phyloP scores from a whole-genome alignment of 805 yeast species.

The Saccharomycopsis sp. region DNA sequence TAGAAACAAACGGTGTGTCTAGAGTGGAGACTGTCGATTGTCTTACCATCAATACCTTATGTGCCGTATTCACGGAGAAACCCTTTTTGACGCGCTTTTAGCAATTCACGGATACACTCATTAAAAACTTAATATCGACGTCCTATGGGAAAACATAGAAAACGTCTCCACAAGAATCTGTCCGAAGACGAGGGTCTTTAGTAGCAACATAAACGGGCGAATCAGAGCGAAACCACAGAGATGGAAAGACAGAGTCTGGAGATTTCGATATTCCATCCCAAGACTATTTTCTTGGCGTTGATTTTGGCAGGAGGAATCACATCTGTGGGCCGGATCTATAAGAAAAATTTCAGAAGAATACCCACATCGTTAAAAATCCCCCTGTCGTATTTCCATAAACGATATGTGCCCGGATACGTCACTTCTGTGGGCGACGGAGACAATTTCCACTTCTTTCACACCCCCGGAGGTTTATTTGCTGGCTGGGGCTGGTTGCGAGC shows the following conservation, averaged over 20 bases:
- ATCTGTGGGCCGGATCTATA: conserved; percentile 39
- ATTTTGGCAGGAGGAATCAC: conserved; percentile 34
- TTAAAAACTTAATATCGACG: not conserved
- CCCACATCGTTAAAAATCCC: conserved; percentile 49
- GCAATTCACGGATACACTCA: not conserved
- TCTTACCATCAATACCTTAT: not conserved
- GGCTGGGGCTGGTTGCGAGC: conserved; percentile 93
- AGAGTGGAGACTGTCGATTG: too few species aligned
- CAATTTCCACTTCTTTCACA: conserved; percentile 84
- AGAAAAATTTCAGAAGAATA: conserved; percentile 42
- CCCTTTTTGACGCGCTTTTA: not conserved
- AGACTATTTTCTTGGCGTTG: conserved; percentile 27
- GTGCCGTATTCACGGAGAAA: not conserved
- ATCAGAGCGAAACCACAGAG: not conserved
- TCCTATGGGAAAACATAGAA: not conserved
- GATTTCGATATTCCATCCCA: conserved; percentile 21
- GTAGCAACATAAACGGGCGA: too few species aligned
- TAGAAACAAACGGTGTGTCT: too few species aligned
- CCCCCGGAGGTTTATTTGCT: conserved; percentile 80
- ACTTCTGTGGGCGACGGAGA: conserved; percentile 95
- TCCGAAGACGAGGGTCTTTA: too few species aligned
- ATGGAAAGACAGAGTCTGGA: conserved; percentile 3
- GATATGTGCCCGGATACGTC: conserved; percentile 61
- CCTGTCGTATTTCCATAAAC: conserved; percentile 33
- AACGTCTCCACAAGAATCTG: not conserved